Base-by-base conservation (phyloP, 768 basidiomycete species). In the Mycena rosella region DNA sequence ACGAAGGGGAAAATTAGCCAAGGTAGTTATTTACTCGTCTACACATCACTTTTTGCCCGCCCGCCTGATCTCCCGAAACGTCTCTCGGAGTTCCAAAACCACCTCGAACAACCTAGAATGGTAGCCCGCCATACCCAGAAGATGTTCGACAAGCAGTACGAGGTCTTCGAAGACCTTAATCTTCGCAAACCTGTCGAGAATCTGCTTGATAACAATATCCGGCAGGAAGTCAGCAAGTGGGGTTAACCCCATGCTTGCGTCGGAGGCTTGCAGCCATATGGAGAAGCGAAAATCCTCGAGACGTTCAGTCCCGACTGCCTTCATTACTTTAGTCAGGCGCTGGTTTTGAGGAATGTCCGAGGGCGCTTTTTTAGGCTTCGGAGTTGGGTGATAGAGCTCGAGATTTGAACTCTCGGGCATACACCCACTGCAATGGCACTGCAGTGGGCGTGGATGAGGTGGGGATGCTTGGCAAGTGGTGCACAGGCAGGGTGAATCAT, bases 211-310 rank as follows among this genome's bases (percentile, higher is more conserved):
- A 2, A 40, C 42, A 7, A 15, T 27, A 13, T 63, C 53, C 18
- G 62, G 62, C 7, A 63, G 48, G 38, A 64, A 58, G 11, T 64
- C 55, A 1, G 54, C n/a, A 13, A 64, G 47, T 0, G 55, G 63
- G 11, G 13, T 64, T 4, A 64, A 27, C 4, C 22, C 60, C 49
- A 53, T 24, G 22, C 5, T 32, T 0, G 8, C 24, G 29, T 47
- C 62, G 10, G 54, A 48, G 15, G 32, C 45, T n/a, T 48, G n/a
- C 26, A 26, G 20, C 62, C 54, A 63, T 5, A 63, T 11, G 0
- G 34, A 38, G 3, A 51, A 4, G 0, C 48, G 63, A 38, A 65
- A 58, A 9, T 57, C 55, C n/a, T 65, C 47, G 1, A 65, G 27
- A 1, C 48, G 34, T 9, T 29, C 3, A 0, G 4, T 11, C 0